These are phyloP conservation scores for Tolypocladium tropicale DNA, from an alignment of 2,329 filamentous ascomycete species.

Conservation along the genomic window DNA sequence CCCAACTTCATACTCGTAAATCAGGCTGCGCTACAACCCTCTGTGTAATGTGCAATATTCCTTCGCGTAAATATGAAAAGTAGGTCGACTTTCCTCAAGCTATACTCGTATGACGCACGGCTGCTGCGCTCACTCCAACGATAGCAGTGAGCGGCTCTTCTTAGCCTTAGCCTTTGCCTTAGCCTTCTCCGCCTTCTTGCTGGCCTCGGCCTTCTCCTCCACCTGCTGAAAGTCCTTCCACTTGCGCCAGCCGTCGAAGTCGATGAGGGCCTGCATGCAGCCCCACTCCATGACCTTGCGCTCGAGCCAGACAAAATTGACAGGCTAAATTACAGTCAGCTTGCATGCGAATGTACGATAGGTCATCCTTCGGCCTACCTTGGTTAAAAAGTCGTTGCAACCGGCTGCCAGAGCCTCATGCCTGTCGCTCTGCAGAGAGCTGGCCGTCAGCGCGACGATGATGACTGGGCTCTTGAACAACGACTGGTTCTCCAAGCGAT, in stretches of 20 bases:
- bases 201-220: constrained; percentile 30
- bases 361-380: constrained; percentile 59
- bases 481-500: constrained; percentile 55
- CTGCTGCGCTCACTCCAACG: constrained; percentile 7
- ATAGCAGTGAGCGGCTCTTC: constrained; percentile 31
- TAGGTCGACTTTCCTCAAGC: background rate
- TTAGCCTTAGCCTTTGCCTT: constrained; percentile 28
- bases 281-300: constrained; percentile 99
- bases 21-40: background rate
- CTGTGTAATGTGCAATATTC: background rate
- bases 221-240: constrained; percentile 74
- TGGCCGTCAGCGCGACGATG: constrained; percentile 92
- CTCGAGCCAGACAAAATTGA: constrained; percentile 95
- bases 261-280: constrained; percentile 98
- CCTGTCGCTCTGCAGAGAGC: constrained; percentile 86
- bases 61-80: background rate
- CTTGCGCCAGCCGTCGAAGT: constrained; percentile 95
- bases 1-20: background rate
- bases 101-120: background rate
- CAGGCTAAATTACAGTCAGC: constrained; percentile 50
- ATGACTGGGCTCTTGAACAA: constrained; percentile 96
- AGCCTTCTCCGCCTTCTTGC: constrained; percentile 26
- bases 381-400: constrained; percentile 96
- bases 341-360: background rate
- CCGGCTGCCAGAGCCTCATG: constrained; percentile 91